Evolutionary conservation across 495 filamentous ascomycete genomes (phyloP), one percentile per base, ranked within the genome.

Genomic region (Massariosphaeria phaeospora): DNA sequence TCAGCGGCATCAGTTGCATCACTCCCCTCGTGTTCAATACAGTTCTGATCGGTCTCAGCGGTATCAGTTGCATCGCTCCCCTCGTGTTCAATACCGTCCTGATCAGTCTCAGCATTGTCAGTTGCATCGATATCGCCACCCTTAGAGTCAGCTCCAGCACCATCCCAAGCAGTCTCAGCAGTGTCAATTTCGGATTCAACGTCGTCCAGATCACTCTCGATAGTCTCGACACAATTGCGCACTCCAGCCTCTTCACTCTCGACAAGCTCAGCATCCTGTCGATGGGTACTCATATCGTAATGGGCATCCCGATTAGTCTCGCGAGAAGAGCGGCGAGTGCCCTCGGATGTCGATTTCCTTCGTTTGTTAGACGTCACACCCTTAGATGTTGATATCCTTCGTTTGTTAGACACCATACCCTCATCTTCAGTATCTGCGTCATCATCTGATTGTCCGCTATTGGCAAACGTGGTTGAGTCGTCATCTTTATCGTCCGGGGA

Each of bases 241-340:
- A 2, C 17, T 45, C 24, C 23, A 27, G 30, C 18, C 2, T 27
- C 41, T 27, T 29, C 30, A 29, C 18, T 5, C 5, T 15, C 6
- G 5, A 5, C 13, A 12, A 55, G 25, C 25, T 62, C 31, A 6
- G 30, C 30, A 21, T 59, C 60, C 31, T 63, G 60, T 10, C 55
- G 60, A 40, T 63, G 60, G 12, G 55, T 24, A 0, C 31, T 59
- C 6, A 31, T 38, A 23, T 51, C 29, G 39, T 63, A 59, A 2
- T 39, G 13, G 8, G 45, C 36, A 40, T 42, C 15, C 5, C n/a
- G 13, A 13, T 55, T 59, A 3, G 18, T 36, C 18, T 36, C 46
- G n/a, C 58, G 58, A n/a, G 52, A 4, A 10, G 58, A 62, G 12
- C 40, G 58, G 15, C 58, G 25, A 18, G 43, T 46, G 3, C 18